Conservation (phyloP, 768 basidiomycete species). For the Lentinula guzmanii region DNA sequence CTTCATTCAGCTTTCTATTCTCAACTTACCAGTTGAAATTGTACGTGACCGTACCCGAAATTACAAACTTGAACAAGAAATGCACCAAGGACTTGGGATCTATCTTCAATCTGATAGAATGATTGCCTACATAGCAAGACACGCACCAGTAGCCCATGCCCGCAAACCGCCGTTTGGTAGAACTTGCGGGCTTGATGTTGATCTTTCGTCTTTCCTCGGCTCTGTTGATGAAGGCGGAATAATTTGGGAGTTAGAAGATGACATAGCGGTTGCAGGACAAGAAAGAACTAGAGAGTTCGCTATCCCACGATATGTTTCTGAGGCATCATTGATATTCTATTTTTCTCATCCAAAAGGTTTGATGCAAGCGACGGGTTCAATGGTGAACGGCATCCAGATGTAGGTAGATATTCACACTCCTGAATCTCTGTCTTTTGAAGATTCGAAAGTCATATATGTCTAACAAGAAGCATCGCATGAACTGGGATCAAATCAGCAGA, state of each 20-base stretch:
- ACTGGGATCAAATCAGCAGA: no score
- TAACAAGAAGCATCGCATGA: no score
- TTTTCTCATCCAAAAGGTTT: no score
- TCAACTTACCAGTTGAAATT: no score
- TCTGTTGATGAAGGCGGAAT: background rate
- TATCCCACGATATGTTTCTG: background rate
- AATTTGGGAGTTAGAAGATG: background rate
- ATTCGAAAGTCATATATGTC: no score
- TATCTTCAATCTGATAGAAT: background rate
- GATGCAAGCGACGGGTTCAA: no score
- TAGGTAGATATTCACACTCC: no score
- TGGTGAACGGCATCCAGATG: no score
- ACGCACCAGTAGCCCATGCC: background rate
- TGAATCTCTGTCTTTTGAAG: no score
- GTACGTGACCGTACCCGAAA: slow-evolving; percentile 20
- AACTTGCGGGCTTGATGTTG: background rate
- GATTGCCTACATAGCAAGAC: background rate
- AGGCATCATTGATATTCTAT: no score
- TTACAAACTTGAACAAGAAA: slow-evolving; percentile 32
- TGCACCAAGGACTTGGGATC: background rate
- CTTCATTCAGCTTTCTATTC: background rate
- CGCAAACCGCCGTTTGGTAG: background rate
- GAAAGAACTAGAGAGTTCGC: background rate
- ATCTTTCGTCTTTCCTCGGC: background rate
- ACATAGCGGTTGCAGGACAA: background rate